Conservation (phyloP, 2,329 filamentous ascomycete species). For the Stagonosporopsis tanaceti region DNA sequence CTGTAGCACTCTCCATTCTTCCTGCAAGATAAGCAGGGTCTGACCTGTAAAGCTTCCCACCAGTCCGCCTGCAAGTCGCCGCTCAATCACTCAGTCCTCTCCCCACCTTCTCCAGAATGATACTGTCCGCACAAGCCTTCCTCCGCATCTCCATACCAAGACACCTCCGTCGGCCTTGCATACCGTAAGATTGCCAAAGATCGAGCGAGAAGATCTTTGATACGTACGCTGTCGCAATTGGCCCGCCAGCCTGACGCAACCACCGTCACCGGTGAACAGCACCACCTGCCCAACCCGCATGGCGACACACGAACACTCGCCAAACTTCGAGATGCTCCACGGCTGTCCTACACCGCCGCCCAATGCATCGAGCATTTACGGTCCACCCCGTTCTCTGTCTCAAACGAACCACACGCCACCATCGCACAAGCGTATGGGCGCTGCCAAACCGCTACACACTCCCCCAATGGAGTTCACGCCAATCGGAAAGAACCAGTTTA, state of each 20-base stretch:
- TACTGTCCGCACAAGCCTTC: constrained; percentile 49
- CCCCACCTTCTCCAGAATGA: constrained; percentile 50
- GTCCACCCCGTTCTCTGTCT: constrained; percentile 39
- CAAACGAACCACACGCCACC: constrained; percentile 44
- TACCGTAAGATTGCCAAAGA: constrained; percentile 41
- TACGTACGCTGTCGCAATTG: constrained; percentile 43
- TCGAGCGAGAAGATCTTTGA: constrained; percentile 31
- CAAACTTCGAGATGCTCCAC: constrained; percentile 40
- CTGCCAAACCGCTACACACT: constrained; percentile 42
- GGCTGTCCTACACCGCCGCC: constrained; percentile 48
- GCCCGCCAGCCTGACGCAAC: constrained; percentile 42
- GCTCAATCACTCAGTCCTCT: constrained; percentile 43
- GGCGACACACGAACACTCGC: constrained; percentile 42
- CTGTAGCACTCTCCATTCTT: constrained; percentile 42
- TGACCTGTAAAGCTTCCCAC: constrained; percentile 48
- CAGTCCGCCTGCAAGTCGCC: constrained; percentile 43
- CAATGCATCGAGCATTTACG: constrained; percentile 44
- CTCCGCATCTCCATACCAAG: constrained; percentile 43
- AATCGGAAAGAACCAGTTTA: constrained; percentile 46
- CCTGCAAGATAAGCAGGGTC: constrained; percentile 52
- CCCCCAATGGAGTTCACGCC: constrained; percentile 51
- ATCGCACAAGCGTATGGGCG: constrained; percentile 44
- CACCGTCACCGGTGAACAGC: constrained; percentile 35
- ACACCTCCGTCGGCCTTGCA: constrained; percentile 43
- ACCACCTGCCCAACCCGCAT: constrained; percentile 37